Conservation (phyloP, 1,284 basidiomycete genomes). For the Microbotryum scabiosae region DNA sequence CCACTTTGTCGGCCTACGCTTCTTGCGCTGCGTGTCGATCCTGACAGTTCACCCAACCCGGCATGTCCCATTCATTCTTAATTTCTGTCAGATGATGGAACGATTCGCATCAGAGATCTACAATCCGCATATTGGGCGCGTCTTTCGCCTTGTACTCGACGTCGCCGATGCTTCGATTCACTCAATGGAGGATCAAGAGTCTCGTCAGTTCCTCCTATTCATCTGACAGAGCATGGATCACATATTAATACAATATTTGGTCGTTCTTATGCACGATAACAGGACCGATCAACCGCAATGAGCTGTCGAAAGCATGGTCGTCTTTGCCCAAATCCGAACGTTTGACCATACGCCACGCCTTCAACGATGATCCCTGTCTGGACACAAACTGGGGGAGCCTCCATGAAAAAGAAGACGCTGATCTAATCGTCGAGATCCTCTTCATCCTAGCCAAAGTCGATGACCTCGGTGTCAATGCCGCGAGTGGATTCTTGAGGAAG, state of each 20-base stretch:
- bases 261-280: too few relatives aligned
- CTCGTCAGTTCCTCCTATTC: constrained; percentile 47
- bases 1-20: constrained; percentile 1
- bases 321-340: too few relatives aligned
- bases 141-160: constrained; percentile 62
- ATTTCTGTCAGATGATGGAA: constrained; percentile 55
- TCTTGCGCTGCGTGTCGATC: too few relatives aligned
- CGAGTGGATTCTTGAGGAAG: too few relatives aligned
- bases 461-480: constrained; percentile 20
- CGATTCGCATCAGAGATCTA: constrained; percentile 65
- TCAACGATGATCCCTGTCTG: too few relatives aligned
- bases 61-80: too few relatives aligned
- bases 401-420: constrained; percentile 1
- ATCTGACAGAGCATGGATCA: background rate
- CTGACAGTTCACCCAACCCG: too few relatives aligned
- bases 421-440: constrained; percentile 21
- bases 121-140: constrained; percentile 61
- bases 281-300: too few relatives aligned
- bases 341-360: too few relatives aligned
- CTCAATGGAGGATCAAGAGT: constrained; percentile 53
- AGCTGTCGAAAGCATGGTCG: too few relatives aligned
- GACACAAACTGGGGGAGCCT: too few relatives aligned
- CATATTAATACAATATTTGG: too few relatives aligned
- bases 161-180: constrained; percentile 43
- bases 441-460: constrained; percentile 28